phyloP scores from a whole-genome alignment of 371 early-diverging fungal genomes.

The Mucor mucedo region DNA sequence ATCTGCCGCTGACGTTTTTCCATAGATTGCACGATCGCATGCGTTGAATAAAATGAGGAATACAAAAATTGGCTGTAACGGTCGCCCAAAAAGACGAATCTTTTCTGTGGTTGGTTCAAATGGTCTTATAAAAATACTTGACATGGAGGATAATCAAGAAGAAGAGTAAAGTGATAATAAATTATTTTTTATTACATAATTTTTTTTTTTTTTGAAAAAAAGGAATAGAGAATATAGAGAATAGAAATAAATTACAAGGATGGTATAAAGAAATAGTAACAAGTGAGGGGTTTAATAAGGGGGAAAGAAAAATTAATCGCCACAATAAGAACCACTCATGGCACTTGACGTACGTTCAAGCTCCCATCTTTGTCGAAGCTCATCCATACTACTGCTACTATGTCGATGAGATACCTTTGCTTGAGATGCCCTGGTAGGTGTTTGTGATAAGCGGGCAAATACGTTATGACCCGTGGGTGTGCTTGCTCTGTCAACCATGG shows the following conservation, averaged over 20 bases:
- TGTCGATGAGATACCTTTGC: conserved; percentile 45
- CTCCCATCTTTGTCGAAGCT: conserved; percentile 32
- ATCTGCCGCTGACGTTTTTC: neutral
- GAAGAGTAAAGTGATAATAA: conserved; percentile 4
- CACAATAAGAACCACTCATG: conserved; percentile 34
- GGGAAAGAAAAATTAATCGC: conserved; percentile 9
- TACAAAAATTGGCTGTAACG: conserved; percentile 30
- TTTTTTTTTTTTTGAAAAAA: neutral
- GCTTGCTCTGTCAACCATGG: conserved; percentile 16
- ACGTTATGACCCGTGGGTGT: conserved; percentile 47
- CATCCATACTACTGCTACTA: conserved; percentile 43
- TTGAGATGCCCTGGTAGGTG: conserved; percentile 50
- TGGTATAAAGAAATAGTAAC: neutral
- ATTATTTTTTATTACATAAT: neutral
- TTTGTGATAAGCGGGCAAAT: conserved; percentile 50
- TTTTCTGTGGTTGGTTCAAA: conserved; percentile 20
- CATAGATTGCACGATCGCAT: conserved; percentile 7
- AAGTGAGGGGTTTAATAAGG: neutral
- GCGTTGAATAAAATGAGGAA: conserved; percentile 16
- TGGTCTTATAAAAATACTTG: conserved; percentile 6
- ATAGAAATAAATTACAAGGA: conserved; percentile 9
- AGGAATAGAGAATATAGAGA: neutral
- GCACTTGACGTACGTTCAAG: conserved; percentile 30
- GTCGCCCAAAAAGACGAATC: conserved; percentile 22
- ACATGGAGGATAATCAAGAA: neutral